Evolutionary conservation across 1,284 basidiomycete species (phyloP).

Genomic region (Ceratobasidium theobromae): DNA sequence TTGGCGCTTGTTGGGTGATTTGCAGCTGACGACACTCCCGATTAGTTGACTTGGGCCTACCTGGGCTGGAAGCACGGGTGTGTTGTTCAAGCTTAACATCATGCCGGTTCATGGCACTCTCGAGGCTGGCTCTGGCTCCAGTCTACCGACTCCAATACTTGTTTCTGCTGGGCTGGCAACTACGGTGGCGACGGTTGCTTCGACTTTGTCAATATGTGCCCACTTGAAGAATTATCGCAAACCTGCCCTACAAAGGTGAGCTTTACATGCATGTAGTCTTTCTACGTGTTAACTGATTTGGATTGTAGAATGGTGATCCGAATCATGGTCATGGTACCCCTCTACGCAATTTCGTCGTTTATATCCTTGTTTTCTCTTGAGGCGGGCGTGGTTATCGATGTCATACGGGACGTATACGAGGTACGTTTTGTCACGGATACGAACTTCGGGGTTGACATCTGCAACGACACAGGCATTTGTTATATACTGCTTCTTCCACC

Average conservation of each 20-base stretch:
- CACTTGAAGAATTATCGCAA: slow-evolving; percentile 69
- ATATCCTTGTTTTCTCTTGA: slow-evolving; percentile 94
- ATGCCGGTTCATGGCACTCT: neutral
- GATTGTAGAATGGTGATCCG: slow-evolving; percentile 81
- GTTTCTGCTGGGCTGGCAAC: slow-evolving; percentile 23
- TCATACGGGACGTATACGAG: slow-evolving; percentile 94
- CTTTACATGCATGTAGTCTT: neutral
- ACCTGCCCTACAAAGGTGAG: slow-evolving; percentile 75
- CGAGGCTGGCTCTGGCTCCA: slow-evolving; percentile 27
- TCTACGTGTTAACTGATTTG: slow-evolving; percentile 12
- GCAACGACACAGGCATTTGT: slow-evolving; percentile 75
- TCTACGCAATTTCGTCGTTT: slow-evolving; percentile 88
- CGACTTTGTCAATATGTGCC: slow-evolving; percentile 22
- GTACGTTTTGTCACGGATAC: slow-evolving; percentile 48
- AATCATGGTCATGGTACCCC: slow-evolving; percentile 96
- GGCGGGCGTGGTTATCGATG: slow-evolving; percentile 96
- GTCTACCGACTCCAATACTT: slow-evolving; percentile 1
- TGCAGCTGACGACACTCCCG: slow-evolving; percentile 5
- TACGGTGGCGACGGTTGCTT: slow-evolving; percentile 27
- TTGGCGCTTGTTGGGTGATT: slow-evolving; percentile 16
- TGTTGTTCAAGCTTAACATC: neutral
- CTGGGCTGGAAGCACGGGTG: neutral
- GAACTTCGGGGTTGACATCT: neutral
- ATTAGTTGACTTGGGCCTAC: neutral
- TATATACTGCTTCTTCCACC: slow-evolving; percentile 89